Evolutionary conservation across 345 rosid genomes (phyloP).

Genomic region (Eucalyptus sideroxylon): DNA sequence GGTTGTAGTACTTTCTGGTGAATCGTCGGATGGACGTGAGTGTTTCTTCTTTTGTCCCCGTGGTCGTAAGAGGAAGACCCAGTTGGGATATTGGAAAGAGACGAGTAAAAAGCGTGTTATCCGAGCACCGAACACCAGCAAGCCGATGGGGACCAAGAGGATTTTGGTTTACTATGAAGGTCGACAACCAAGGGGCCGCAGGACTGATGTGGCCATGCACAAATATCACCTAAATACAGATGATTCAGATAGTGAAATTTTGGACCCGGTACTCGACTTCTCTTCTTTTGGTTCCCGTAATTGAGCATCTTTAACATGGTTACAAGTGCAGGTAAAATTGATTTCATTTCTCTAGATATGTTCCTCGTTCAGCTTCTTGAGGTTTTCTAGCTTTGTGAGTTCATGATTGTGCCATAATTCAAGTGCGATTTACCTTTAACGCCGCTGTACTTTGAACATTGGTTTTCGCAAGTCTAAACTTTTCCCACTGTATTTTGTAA

Average conservation of each 20-base stretch:
- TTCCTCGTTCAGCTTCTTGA: background rate
- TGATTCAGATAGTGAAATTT: background rate
- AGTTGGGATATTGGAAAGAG: background rate
- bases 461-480: background rate
- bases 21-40: background rate
- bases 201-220: background rate
- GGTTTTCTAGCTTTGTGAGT: background rate
- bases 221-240: background rate
- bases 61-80: background rate
- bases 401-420: background rate
- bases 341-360: background rate
- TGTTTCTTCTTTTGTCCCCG: background rate
- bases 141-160: background rate
- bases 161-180: background rate
- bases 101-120: background rate
- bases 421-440: background rate
- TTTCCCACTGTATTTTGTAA: background rate
- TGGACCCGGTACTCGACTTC: background rate
- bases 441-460: background rate
- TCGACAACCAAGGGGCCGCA: background rate
- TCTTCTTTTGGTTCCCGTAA: background rate
- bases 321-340: background rate
- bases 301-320: background rate
- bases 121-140: rapidly evolving
- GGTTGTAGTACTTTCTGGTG: background rate